A percentile compares a stretch with the other conserved stretches of the same genome.
Evolutionary conservation across 2,329 filamentous ascomycete species (phyloP).

Genomic region (Lecanosticta acicola): DNA sequence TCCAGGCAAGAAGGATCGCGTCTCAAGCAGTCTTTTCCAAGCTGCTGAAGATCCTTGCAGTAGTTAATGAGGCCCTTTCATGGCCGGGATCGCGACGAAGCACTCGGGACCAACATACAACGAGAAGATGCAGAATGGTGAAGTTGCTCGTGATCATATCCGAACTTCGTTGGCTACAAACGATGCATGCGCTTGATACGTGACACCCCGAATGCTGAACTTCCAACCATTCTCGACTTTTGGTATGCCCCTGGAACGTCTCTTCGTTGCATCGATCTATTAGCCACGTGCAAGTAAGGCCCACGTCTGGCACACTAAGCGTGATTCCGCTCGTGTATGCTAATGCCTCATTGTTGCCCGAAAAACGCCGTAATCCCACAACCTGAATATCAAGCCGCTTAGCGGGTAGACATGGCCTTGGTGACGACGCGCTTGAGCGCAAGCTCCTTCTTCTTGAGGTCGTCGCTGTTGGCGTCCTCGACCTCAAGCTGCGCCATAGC

Average conservation of each 20-base stretch:
- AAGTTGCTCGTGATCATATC: background rate
- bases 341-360: constrained; percentile 18
- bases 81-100: too few relatives aligned
- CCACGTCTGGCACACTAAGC: constrained; percentile 11
- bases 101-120: background rate
- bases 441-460: constrained; percentile 99
- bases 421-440: constrained; percentile 96
- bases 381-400: constrained; percentile 16
- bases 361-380: constrained; percentile 20
- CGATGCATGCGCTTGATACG: constrained; percentile 14
- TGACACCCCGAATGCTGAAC: constrained; percentile 19
- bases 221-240: constrained; percentile 23
- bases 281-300: constrained; percentile 11
- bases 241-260: constrained; percentile 16
- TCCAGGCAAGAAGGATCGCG: too few relatives aligned
- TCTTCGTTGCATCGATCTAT: constrained; percentile 24
- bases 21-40: too few relatives aligned
- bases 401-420: constrained; percentile 55
- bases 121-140: constrained; percentile 4
- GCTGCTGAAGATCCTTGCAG: too few relatives aligned
- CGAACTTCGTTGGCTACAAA: constrained; percentile 11
- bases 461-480: constrained; percentile 83
- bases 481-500: constrained; percentile 97
- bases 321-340: constrained; percentile 7
- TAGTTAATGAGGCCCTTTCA: too few relatives aligned